Base-by-base conservation (phyloP, 495 filamentous ascomycete genomes). In the Aspergillus coremiiformis region DNA sequence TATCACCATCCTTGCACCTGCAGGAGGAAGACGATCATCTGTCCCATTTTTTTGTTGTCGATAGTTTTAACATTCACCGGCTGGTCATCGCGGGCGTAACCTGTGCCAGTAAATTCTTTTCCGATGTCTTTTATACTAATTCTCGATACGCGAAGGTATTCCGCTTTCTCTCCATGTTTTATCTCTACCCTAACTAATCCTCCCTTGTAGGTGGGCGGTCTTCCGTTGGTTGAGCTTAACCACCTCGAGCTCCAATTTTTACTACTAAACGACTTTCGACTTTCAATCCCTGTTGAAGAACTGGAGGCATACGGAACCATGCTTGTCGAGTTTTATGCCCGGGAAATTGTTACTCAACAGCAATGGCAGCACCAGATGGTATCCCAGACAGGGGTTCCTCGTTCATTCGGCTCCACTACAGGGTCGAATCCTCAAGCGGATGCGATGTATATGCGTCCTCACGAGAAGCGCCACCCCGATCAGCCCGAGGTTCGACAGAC, bases 91-190 rank as follows among this genome's bases (percentile, higher is more conserved):
- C 93, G 8, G 93, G 91, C 19, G 94, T 99, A 42, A 97, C 93
- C 14, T 97, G 94, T 68, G 92, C 94, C 10, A 96, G 91, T 79
- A 99, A 99, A 72, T 99, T 97, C 77, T 99, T 99, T 68, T 96
- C 91, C 3, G 93, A 99, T 74, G 90, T 97, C 39, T 99, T 99
- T 61, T 99, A 97, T 62, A 99, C 93, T 15, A 99, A 99, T 70
- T 97, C 94, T 41, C 78, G 93, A 80, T 99, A 99, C 67, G 93
- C 94, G 54, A 99, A 97, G 86, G 93, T 95, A 80, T 46, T 45
- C 37, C 39, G 12, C 24, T 14, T 8, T 2, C 43, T 49, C 5
- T 14, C 41, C 49, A 30, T 11, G 21, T 51, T 45, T 15, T 35
- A 14, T 63, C 44, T 44, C 43, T 43, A 11, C 37, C 1, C 23